Conservation (phyloP, 805 yeast species). For the Yamadazyma takamatsuzukensis region DNA sequence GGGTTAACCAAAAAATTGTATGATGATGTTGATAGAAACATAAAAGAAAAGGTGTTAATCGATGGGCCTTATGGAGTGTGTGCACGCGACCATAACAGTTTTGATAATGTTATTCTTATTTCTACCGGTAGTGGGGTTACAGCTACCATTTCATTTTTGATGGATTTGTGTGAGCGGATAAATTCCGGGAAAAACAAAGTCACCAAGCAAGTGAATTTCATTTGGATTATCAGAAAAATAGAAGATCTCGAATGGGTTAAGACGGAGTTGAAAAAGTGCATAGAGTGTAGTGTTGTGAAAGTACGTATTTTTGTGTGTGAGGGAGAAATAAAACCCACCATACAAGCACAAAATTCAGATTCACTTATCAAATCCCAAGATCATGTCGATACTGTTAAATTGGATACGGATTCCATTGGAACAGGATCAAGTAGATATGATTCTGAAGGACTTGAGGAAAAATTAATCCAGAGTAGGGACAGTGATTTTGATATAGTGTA, state of each 20-base stretch:
- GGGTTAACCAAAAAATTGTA: conserved; percentile 44
- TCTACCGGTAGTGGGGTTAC: conserved; percentile 54
- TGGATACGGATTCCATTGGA: too few relatives aligned
- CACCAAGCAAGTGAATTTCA: conserved; percentile 30
- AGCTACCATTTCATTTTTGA: conserved; percentile 44
- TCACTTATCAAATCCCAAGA: too few relatives aligned
- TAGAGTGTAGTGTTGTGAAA: conserved; percentile 17
- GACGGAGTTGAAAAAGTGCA: conserved; percentile 30
- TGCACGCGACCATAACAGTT: conserved; percentile 40
- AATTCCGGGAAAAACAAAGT: conserved; percentile 9
- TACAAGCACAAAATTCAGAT: too few relatives aligned
- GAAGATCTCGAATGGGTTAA: conserved; percentile 39
- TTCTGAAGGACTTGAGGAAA: too few relatives aligned
- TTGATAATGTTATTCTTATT: conserved; percentile 40
- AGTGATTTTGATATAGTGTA: conserved; percentile 11
- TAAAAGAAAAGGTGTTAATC: conserved; percentile 30
- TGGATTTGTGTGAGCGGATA: conserved; percentile 18
- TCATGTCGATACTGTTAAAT: too few relatives aligned
- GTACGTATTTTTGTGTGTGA: conserved; percentile 23
- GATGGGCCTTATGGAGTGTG: conserved; percentile 63
- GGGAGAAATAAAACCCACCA: too few relatives aligned
- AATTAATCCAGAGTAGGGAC: neutral
- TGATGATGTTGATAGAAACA: conserved; percentile 25
- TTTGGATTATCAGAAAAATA: conserved; percentile 40
- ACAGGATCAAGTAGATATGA: too few relatives aligned